Evolutionary conservation across 2,329 filamentous ascomycete species (phyloP).

Genomic region (Knoxdaviesia proteae): DNA sequence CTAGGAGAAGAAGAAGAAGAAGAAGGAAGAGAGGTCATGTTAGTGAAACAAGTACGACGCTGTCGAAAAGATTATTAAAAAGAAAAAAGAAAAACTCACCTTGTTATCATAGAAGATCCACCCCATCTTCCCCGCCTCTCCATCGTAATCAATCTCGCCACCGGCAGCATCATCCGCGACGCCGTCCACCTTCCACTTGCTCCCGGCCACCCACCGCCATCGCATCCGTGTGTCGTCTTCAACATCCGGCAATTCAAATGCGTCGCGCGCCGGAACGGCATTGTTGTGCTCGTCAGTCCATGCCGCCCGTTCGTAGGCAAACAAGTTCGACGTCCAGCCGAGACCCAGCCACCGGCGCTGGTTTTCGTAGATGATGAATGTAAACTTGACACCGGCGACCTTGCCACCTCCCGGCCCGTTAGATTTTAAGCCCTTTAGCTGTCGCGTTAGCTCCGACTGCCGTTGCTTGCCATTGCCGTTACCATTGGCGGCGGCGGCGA

Average conservation of each 20-base stretch:
- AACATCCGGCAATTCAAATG: slow-evolving; percentile 40
- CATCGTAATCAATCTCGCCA: slow-evolving; percentile 27
- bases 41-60: background rate
- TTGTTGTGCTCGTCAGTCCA: slow-evolving; percentile 98
- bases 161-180: slow-evolving; percentile 28
- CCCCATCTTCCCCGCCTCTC: slow-evolving; percentile 44
- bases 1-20: slow-evolving; percentile 17
- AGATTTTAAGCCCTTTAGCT: slow-evolving; percentile 10
- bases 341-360: slow-evolving; percentile 87
- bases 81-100: slow-evolving; percentile 23
- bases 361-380: slow-evolving; percentile 91
- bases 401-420: slow-evolving; percentile 11
- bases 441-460: slow-evolving; percentile 26
- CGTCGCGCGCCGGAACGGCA: slow-evolving; percentile 51
- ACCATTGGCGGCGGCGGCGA: slow-evolving; percentile 2
- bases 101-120: slow-evolving; percentile 99
- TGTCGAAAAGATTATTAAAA: background rate
- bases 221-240: slow-evolving; percentile 35
- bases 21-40: background rate
- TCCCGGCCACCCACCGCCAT: slow-evolving; percentile 64
- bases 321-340: slow-evolving; percentile 81
- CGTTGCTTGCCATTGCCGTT: slow-evolving; percentile 10
- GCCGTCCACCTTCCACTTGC: slow-evolving; percentile 74
- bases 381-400: slow-evolving; percentile 76
- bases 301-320: slow-evolving; percentile 70